phyloP scores from a whole-genome alignment of 352 stramenopile genomes.

The Pythium phragmitis region DNA sequence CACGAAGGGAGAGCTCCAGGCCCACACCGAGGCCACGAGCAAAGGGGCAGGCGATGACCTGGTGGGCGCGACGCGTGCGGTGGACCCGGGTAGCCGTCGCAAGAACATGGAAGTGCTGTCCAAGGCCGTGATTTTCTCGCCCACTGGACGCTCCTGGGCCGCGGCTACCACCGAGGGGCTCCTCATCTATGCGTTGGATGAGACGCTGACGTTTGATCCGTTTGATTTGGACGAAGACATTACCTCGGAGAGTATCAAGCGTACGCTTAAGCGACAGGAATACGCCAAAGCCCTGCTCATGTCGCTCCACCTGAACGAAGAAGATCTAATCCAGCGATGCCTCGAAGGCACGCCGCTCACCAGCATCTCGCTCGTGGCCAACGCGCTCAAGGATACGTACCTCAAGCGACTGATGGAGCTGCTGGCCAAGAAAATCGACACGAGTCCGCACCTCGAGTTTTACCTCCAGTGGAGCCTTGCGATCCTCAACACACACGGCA shows the following conservation, averaged over 20 bases:
- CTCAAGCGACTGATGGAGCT: conserved; percentile 92
- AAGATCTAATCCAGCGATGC: conserved; percentile 90
- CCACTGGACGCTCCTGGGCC: conserved; percentile 96
- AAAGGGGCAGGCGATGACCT: conserved; percentile 48
- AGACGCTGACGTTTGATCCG: conserved; percentile 98
- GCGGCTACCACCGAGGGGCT: conserved; percentile 97
- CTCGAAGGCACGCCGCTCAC: conserved; percentile 90
- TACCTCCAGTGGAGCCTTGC: conserved; percentile 96
- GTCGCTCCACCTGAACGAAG: conserved; percentile 96
- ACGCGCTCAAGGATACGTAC: conserved; percentile 90
- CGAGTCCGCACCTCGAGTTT: conserved; percentile 96
- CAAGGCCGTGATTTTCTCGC: conserved; percentile 95
- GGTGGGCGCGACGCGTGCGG: conserved; percentile 81
- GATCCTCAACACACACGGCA: conserved; percentile 93
- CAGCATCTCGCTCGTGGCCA: conserved; percentile 90
- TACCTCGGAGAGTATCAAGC: conserved; percentile 92
- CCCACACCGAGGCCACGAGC: conserved; percentile 38
- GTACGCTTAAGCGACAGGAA: conserved; percentile 86
- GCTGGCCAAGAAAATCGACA: conserved; percentile 91
- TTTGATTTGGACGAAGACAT: conserved; percentile 98
- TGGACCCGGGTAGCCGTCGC: conserved; percentile 90
- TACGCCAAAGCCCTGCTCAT: conserved; percentile 94
- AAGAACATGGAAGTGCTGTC: conserved; percentile 87
- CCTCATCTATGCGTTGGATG: conserved; percentile 96
- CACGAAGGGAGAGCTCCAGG: conserved; percentile 70